Percentiles rank a stretch among this genome's conserved stretches.
phyloP scores from a whole-genome alignment of 2,329 filamentous ascomycete genomes.

The Atkinsonella texensis region DNA sequence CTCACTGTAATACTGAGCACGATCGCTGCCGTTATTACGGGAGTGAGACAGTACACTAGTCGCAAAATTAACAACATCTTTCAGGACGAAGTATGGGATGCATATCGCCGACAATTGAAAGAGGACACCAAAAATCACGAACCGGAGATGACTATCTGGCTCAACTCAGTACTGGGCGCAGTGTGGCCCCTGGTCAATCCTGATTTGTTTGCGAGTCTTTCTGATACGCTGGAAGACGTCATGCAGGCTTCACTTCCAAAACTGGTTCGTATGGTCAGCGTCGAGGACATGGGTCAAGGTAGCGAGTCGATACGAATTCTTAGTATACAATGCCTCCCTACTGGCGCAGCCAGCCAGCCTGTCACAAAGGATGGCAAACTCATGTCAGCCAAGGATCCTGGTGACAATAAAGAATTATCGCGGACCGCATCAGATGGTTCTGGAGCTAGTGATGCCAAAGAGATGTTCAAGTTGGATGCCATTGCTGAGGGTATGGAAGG shows the following conservation, averaged over 20 bases:
- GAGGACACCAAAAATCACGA: constrained; percentile 28
- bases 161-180: constrained; percentile 55
- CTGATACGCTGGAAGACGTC: constrained; percentile 64
- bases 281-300: constrained; percentile 66
- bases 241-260: constrained; percentile 67
- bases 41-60: constrained; percentile 45
- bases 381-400: constrained; percentile 15
- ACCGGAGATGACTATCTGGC: constrained; percentile 57
- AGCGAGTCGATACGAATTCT: constrained; percentile 59
- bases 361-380: constrained; percentile 48
- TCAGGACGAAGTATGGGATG: constrained; percentile 59
- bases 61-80: constrained; percentile 52
- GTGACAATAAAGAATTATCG: constrained; percentile 21
- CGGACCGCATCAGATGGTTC: background rate
- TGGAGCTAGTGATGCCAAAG: constrained; percentile 12
- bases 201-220: constrained; percentile 56
- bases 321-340: constrained; percentile 60
- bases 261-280: constrained; percentile 59
- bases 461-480: constrained; percentile 19
- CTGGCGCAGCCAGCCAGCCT: constrained; percentile 52
- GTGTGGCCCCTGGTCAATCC: constrained; percentile 69
- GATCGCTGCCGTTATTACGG: constrained; percentile 26
- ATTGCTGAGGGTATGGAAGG: constrained; percentile 54
- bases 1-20: constrained; percentile 12
- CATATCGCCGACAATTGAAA: constrained; percentile 41